Evolutionary conservation across 345 rosid genomes (phyloP).

Genomic region (Psidium guajava): DNA sequence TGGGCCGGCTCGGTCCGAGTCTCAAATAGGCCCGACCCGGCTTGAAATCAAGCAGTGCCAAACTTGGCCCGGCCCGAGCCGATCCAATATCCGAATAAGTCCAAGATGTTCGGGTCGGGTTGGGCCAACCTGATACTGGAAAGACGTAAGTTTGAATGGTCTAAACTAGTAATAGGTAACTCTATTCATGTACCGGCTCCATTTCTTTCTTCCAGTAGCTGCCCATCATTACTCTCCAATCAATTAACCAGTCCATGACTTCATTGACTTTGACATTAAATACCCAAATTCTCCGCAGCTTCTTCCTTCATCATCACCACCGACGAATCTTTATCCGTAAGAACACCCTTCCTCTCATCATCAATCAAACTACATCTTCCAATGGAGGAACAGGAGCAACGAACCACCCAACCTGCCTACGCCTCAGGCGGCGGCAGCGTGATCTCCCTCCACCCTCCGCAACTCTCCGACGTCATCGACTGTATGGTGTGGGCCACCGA

Average conservation of each 20-base stretch:
- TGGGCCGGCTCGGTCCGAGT: no score
- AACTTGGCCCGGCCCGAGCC: no score
- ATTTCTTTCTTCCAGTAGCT: neutral
- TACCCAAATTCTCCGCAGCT: neutral
- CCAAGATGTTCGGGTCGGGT: no score
- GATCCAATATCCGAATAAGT: no score
- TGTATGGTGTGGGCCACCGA: conserved; percentile 69
- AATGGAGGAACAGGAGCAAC: neutral
- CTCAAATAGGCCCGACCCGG: no score
- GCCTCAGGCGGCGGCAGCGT: neutral
- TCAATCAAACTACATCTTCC: neutral
- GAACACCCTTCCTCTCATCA: neutral
- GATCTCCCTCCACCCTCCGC: conserved; percentile 32
- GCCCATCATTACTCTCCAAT: neutral
- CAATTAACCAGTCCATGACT: neutral
- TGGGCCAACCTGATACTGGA: no score
- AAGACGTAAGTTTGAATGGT: neutral
- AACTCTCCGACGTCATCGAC: conserved; percentile 35
- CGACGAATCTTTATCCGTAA: neutral
- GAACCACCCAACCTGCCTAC: neutral
- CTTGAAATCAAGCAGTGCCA: no score
- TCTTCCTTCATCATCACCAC: neutral
- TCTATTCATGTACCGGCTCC: no score
- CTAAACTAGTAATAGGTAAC: neutral
- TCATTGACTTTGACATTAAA: neutral